These are phyloP conservation scores for Abrus precatorius DNA, from an alignment of 306 rosid genomes.

Conservation along the genomic window DNA sequence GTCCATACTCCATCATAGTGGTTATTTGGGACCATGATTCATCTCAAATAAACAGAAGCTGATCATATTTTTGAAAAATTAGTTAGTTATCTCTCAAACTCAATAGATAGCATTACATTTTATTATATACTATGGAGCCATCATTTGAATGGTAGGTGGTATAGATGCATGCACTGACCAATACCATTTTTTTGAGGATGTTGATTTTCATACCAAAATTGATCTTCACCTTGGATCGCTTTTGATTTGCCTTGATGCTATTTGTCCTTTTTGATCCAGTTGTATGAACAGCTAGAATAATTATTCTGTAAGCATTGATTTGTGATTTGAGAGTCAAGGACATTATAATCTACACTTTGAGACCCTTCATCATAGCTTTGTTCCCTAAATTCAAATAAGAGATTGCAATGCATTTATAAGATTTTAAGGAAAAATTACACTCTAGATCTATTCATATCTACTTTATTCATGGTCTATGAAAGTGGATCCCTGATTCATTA, in stretches of 20 bases:
- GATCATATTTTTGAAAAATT: background rate
- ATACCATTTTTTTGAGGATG: background rate
- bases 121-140: slow-evolving; percentile 2
- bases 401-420: background rate
- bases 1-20: slow-evolving; percentile 4
- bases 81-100: slow-evolving; percentile 1
- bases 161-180: slow-evolving; percentile 28
- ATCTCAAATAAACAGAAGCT: background rate
- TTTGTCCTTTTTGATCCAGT: background rate
- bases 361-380: slow-evolving; percentile 7
- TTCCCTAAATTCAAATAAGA: background rate
- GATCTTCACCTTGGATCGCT: background rate
- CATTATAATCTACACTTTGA: slow-evolving; percentile 30
- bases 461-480: too few relatives aligned
- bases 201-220: background rate
- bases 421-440: slow-evolving; percentile 4
- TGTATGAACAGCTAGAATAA: slow-evolving; percentile 9
- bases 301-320: slow-evolving; percentile 17
- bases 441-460: background rate
- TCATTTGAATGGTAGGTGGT: slow-evolving; percentile 7
- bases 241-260: slow-evolving; percentile 15
- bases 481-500: too few relatives aligned
- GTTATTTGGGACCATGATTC: slow-evolving; percentile 1
- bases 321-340: slow-evolving; percentile 26
- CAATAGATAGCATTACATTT: background rate